Evolutionary conservation across 148 eudicot genomes (phyloP).

Genomic region (Drosera capensis): DNA sequence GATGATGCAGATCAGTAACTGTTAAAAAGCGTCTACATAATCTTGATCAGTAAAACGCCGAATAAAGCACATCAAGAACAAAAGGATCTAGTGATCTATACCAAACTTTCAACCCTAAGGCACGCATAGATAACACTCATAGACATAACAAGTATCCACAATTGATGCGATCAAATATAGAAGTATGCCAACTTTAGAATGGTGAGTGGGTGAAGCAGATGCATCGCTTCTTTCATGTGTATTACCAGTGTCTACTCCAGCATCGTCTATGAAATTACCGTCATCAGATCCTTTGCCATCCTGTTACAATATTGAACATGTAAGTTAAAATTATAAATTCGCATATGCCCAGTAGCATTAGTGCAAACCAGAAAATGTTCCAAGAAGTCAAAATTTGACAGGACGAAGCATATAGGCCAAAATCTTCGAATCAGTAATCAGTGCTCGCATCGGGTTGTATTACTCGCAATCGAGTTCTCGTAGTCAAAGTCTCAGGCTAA

Average conservation of each 20-base stretch:
- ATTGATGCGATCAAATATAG: not conserved
- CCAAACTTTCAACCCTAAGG: too few relatives aligned
- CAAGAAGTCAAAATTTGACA: too few relatives aligned
- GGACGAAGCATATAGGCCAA: too few relatives aligned
- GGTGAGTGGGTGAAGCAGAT: constrained; percentile 57
- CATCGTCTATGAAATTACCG: constrained; percentile 88
- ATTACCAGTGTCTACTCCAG: constrained; percentile 73
- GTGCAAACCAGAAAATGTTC: too few relatives aligned
- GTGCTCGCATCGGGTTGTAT: too few relatives aligned
- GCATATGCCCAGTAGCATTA: too few relatives aligned
- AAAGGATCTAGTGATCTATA: too few relatives aligned
- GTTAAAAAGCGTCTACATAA: not conserved
- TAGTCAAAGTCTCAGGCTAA: too few relatives aligned
- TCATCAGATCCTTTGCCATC: constrained; percentile 73
- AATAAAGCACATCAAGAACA: not conserved
- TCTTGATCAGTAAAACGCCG: not conserved
- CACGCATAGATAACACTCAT: not conserved
- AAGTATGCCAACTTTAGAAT: constrained; percentile 45
- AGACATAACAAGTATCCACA: not conserved
- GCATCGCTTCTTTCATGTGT: constrained; percentile 55
- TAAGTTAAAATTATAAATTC: not conserved
- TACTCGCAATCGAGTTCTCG: too few relatives aligned
- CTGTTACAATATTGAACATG: constrained; percentile 18
- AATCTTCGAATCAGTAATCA: too few relatives aligned
- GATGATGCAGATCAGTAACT: too few relatives aligned